These are phyloP conservation scores for Fusarium haematococcum DNA, from an alignment of 2,329 filamentous ascomycete species.

Conservation along the genomic window DNA sequence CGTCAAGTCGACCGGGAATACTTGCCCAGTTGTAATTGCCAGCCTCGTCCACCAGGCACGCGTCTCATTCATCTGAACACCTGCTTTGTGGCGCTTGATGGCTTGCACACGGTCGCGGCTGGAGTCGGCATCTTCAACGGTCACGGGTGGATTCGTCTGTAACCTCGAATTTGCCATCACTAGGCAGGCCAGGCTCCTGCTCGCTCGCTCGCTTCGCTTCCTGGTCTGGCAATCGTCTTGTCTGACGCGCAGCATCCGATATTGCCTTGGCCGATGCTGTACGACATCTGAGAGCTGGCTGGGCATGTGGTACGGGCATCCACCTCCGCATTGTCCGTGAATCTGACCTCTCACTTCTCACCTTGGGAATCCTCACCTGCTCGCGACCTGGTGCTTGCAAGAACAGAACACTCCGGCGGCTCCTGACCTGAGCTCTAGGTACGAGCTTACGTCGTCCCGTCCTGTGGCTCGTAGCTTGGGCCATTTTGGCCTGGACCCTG, in stretches of 20 bases:
- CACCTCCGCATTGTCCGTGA: conserved; percentile 23
- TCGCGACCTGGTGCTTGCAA: background rate
- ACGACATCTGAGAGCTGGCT: conserved; percentile 8
- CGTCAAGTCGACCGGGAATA: conserved; percentile 5
- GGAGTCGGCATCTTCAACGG: conserved; percentile 12
- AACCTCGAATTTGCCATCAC: background rate
- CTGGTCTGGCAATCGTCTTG: background rate
- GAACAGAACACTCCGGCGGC: conserved; percentile 5
- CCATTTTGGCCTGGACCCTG: conserved; percentile 34
- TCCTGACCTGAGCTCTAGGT: background rate
- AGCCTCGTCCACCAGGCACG: conserved; percentile 9
- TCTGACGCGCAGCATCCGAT: conserved; percentile 10
- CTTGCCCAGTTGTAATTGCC: conserved; percentile 5
- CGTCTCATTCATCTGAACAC: background rate
- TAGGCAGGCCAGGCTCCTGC: background rate
- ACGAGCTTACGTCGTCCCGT: conserved; percentile 16
- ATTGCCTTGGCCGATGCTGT: conserved; percentile 11
- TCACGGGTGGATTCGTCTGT: background rate
- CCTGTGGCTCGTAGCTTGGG: conserved; percentile 28
- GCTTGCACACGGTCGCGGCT: conserved; percentile 6
- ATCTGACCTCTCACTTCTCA: conserved; percentile 13
- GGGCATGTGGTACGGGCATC: conserved; percentile 13
- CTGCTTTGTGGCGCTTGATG: background rate
- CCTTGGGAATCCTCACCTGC: background rate
- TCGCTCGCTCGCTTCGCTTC: background rate